Percentiles rank a stretch among this genome's conserved stretches.
Conservation (phyloP, 1,284 basidiomycete genomes). For the Ustilago shanxiensis region DNA sequence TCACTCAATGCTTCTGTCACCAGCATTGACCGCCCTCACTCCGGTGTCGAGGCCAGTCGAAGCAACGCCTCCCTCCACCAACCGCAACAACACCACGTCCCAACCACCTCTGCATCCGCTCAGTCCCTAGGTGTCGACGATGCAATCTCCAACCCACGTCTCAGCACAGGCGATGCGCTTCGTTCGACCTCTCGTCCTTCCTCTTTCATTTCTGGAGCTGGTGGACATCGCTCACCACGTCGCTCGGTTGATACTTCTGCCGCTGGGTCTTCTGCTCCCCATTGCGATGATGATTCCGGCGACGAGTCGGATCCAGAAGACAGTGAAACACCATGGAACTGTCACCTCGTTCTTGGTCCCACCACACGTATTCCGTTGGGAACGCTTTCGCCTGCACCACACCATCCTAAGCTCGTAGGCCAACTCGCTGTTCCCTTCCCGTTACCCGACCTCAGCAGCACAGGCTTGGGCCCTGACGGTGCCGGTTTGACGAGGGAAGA, state of each 20-base stretch:
- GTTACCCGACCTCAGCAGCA: constrained; percentile 71
- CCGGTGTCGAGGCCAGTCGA: constrained; percentile 22
- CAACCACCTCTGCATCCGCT: constrained; percentile 24
- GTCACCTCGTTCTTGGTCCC: constrained; percentile 72
- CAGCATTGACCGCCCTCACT: constrained; percentile 29
- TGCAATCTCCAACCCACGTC: background rate
- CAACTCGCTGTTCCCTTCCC: constrained; percentile 90
- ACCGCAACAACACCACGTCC: background rate
- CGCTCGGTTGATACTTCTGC: constrained; percentile 44
- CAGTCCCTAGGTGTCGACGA: constrained; percentile 27
- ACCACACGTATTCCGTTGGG: constrained; percentile 73
- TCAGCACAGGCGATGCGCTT: constrained; percentile 25
- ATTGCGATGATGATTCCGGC: constrained; percentile 43
- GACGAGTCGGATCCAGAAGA: constrained; percentile 84
- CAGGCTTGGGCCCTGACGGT: constrained; percentile 58
- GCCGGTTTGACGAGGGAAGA: constrained; percentile 80
- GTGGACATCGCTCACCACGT: constrained; percentile 28
- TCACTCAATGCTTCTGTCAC: constrained; percentile 41
- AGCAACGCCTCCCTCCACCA: constrained; percentile 24
- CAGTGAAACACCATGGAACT: constrained; percentile 94
- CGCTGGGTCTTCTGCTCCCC: constrained; percentile 33
- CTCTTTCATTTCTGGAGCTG: constrained; percentile 37
- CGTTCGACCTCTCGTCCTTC: constrained; percentile 30
- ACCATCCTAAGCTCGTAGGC: constrained; percentile 94
- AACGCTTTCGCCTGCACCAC: constrained; percentile 80